Percentiles rank a stretch among this genome's conserved stretches.
phyloP scores from a whole-genome alignment of 805 yeast genomes.

The Candida ovalis region DNA sequence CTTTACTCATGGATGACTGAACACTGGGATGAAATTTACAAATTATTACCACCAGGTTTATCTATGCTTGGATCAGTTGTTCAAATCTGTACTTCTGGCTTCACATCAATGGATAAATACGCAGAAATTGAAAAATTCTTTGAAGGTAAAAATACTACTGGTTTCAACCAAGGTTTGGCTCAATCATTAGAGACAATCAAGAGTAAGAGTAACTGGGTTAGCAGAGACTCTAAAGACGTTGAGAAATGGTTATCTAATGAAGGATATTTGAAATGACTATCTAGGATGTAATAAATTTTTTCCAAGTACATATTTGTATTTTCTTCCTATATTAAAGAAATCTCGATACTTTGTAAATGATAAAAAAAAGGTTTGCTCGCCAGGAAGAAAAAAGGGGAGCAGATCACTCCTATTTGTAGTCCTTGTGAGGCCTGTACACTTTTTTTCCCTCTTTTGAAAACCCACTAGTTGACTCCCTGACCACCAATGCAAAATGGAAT shows the following conservation, averaged over 20 bases:
- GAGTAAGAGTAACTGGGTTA: constrained; percentile 51
- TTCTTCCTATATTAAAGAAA: not conserved
- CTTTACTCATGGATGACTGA: constrained; percentile 66
- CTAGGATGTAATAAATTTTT: not conserved
- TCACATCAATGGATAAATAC: constrained; percentile 37
- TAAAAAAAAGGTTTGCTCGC: not conserved
- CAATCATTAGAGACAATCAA: constrained; percentile 57
- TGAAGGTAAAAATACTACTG: constrained; percentile 45
- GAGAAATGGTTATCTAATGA: constrained; percentile 39
- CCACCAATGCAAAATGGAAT: not conserved
- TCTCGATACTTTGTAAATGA: no score
- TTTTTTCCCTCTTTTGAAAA: not conserved
- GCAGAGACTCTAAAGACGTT: constrained; percentile 46
- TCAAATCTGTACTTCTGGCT: constrained; percentile 45
- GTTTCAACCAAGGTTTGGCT: constrained; percentile 54
- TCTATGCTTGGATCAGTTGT: constrained; percentile 79
- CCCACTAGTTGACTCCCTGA: not conserved
- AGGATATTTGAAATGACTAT: constrained; percentile 15
- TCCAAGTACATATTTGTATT: not conserved
- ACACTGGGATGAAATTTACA: constrained; percentile 69
- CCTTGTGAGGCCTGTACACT: no score
- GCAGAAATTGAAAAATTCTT: constrained; percentile 46
- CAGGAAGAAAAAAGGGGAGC: not conserved
- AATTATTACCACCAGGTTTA: constrained; percentile 74
- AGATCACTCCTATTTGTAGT: not conserved